Percentiles rank a stretch among this genome's conserved stretches.
Evolutionary conservation across 805 yeast species (phyloP).

Genomic region (Starmerella floricola): DNA sequence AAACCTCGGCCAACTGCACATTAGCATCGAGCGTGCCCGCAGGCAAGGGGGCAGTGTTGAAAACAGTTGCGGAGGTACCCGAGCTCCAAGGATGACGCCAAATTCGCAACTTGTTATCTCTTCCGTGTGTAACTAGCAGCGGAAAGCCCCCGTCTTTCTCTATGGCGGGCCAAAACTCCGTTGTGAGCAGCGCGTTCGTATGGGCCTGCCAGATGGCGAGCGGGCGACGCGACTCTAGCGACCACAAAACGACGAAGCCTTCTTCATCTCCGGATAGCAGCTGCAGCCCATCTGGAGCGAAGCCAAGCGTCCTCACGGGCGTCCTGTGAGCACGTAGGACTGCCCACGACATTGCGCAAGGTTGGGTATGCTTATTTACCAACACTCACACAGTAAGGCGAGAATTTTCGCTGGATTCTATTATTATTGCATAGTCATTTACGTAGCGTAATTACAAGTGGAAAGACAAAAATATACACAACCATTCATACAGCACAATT

Average conservation of each 20-base stretch:
- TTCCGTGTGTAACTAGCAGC: conserved; percentile 49
- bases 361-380: no score
- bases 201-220: conserved; percentile 51
- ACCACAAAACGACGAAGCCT: conserved; percentile 60
- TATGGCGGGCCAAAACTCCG: conserved; percentile 32
- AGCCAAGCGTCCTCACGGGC: conserved; percentile 26
- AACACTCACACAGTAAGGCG: no score
- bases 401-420: no score
- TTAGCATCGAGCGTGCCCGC: background rate
- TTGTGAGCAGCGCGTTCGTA: conserved; percentile 37
- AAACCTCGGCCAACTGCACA: conserved; percentile 5
- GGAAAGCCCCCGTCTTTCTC: conserved; percentile 27
- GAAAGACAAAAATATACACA: no score
- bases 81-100: conserved; percentile 14
- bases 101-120: conserved; percentile 41
- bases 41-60: background rate
- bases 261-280: conserved; percentile 47
- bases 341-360: conserved; percentile 19
- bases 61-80: background rate
- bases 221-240: conserved; percentile 44
- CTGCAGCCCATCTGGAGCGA: conserved; percentile 29
- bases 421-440: no score
- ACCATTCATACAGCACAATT: no score
- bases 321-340: conserved; percentile 31
- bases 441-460: no score